These are phyloP conservation scores for Artemisia tridentata DNA, from an alignment of 129 eudicot genomes.

Conservation along the genomic window DNA sequence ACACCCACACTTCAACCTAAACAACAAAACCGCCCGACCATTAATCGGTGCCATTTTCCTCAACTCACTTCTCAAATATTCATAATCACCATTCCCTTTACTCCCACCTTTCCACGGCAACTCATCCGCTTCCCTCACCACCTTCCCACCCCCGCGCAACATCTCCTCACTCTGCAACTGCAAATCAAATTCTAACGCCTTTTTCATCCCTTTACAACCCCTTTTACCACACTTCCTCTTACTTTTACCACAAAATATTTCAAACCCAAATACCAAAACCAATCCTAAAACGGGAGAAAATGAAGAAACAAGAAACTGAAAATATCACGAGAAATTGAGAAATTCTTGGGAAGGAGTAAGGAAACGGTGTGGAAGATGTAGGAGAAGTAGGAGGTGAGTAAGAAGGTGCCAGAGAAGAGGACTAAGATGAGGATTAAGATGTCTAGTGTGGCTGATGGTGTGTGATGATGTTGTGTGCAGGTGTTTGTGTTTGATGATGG, in stretches of 20 bases:
- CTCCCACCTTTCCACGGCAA: constrained; percentile 93
- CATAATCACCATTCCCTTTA: constrained; percentile 71
- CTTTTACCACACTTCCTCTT: constrained; percentile 60
- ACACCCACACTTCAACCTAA: constrained; percentile 78
- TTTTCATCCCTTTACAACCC: constrained; percentile 71
- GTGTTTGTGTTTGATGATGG: constrained; percentile 31
- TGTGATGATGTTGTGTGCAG: constrained; percentile 40
- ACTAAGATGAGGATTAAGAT: constrained; percentile 60
- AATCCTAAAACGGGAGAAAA: constrained; percentile 32
- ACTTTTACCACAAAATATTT: constrained; percentile 51
- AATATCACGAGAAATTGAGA: constrained; percentile 31
- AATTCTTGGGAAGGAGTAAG: constrained; percentile 50
- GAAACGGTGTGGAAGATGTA: constrained; percentile 69
- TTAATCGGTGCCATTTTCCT: constrained; percentile 92
- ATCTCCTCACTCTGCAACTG: constrained; percentile 80
- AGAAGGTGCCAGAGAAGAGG: constrained; percentile 75
- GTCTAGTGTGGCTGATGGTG: constrained; percentile 75
- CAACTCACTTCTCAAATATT: constrained; percentile 82
- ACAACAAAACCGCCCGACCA: constrained; percentile 79
- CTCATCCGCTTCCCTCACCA: constrained; percentile 53
- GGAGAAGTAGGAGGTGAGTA: constrained; percentile 67
- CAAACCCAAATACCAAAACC: constrained; percentile 32
- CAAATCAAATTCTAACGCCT: constrained; percentile 84
- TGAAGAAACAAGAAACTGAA: constrained; percentile 27
- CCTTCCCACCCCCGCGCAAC: constrained; percentile 37